Percentiles rank a stretch among this genome's conserved stretches.
Evolutionary conservation across 192 early-diverging fungal species (phyloP).

Genomic region (Backusella australiensis): DNA sequence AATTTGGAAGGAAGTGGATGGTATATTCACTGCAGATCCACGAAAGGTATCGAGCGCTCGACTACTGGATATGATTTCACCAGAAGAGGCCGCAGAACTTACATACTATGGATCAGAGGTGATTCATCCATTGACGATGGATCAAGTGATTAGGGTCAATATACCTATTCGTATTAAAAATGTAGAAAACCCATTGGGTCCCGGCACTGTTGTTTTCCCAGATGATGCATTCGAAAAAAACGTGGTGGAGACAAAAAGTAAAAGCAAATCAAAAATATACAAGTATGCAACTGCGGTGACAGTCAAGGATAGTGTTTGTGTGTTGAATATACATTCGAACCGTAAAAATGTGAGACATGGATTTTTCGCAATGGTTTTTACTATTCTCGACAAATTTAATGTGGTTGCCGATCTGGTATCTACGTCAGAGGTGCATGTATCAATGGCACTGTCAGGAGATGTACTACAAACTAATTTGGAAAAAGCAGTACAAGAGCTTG

Average conservation of each 20-base stretch:
- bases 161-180: constrained; percentile 97
- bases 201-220: constrained; percentile 84
- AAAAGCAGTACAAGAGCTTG: constrained; percentile 65
- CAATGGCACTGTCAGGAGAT: constrained; percentile 62
- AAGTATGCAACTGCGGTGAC: constrained; percentile 88
- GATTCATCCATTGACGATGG: constrained; percentile 96
- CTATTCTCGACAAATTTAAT: constrained; percentile 75
- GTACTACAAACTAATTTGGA: constrained; percentile 52
- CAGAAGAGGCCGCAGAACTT: constrained; percentile 90
- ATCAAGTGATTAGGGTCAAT: constrained; percentile 88
- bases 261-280: background rate
- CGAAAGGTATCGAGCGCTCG: constrained; percentile 80
- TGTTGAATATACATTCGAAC: constrained; percentile 91
- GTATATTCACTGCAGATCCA: constrained; percentile 95
- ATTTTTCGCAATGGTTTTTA: constrained; percentile 88
- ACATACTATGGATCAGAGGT: constrained; percentile 88
- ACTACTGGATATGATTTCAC: constrained; percentile 76
- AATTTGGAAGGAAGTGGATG: constrained; percentile 96
- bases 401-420: constrained; percentile 85
- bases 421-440: constrained; percentile 82
- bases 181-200: constrained; percentile 79
- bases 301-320: constrained; percentile 85
- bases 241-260: background rate
- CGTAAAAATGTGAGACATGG: constrained; percentile 86
- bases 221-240: constrained; percentile 34